Percentiles rank a stretch among this genome's conserved stretches.
These are phyloP conservation scores for Hyaloscypha finlandica DNA, from an alignment of 495 filamentous ascomycete species.

Conservation along the genomic window DNA sequence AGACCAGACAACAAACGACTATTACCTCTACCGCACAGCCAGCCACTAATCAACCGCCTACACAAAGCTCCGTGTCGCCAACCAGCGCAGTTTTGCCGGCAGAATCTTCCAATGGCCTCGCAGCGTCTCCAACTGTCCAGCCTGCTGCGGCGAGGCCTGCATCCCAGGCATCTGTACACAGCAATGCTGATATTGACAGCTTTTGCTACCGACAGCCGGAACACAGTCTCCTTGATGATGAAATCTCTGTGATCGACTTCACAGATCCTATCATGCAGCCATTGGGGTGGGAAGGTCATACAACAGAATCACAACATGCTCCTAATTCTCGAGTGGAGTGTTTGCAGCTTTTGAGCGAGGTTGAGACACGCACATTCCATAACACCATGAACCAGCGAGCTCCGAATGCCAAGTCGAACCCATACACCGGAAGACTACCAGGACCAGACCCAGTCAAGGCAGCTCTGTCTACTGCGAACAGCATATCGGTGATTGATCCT, in stretches of 20 bases:
- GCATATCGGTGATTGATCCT: slow-evolving; percentile 19
- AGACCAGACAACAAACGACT: not conserved
- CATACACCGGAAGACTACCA: slow-evolving; percentile 19
- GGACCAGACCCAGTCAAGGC: not conserved
- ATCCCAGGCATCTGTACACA: not conserved
- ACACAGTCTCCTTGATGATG: slow-evolving; percentile 11
- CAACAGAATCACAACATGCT: not conserved
- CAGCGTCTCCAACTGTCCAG: too few species aligned
- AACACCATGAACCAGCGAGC: slow-evolving; percentile 39
- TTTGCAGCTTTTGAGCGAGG: slow-evolving; percentile 15
- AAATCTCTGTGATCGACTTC: not conserved
- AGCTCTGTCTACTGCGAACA: slow-evolving; percentile 10
- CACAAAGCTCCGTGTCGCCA: too few species aligned
- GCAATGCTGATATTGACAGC: not conserved
- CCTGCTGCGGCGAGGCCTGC: too few species aligned
- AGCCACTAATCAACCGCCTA: too few species aligned
- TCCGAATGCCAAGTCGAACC: slow-evolving; percentile 19
- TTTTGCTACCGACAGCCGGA: not conserved
- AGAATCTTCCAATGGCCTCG: too few species aligned
- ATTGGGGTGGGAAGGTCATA: not conserved
- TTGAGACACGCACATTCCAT: slow-evolving; percentile 23
- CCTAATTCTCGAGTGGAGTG: not conserved
- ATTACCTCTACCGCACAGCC: not conserved
- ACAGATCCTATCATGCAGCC: not conserved
- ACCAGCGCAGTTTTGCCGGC: too few species aligned